phyloP scores from a whole-genome alignment of 352 stramenopile genomes.

The Pythium monospermum region DNA sequence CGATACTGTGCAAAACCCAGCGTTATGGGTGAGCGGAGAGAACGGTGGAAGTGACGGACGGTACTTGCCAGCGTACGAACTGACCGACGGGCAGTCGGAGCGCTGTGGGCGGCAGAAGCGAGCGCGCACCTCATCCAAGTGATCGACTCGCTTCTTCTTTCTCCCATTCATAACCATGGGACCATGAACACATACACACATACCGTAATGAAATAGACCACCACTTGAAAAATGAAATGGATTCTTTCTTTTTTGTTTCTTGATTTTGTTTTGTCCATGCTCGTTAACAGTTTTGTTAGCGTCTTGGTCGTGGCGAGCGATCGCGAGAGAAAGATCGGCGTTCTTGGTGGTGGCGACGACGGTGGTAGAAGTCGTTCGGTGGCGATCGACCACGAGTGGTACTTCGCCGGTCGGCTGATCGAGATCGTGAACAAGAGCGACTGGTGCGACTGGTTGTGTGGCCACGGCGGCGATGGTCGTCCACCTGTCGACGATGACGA shows the following conservation, averaged over 20 bases:
- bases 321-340: constrained; percentile 2
- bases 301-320: neutral
- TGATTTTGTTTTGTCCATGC: neutral
- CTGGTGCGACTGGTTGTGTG: neutral
- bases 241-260: neutral
- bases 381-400: neutral
- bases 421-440: constrained; percentile 10
- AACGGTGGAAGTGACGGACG: constrained; percentile 44
- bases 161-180: constrained; percentile 11
- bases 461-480: neutral
- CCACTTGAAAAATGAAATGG: no score
- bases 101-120: constrained; percentile 76
- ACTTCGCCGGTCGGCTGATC: neutral
- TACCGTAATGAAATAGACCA: constrained; percentile 7
- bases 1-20: constrained; percentile 94
- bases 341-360: neutral
- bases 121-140: constrained; percentile 63
- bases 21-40: constrained; percentile 68
- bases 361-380: neutral
- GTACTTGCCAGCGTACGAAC: constrained; percentile 67
- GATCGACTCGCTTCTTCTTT: neutral
- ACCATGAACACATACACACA: neutral
- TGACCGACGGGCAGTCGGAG: constrained; percentile 66
- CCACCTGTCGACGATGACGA: neutral
- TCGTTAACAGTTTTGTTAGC: constrained; percentile 8